phyloP scores from a whole-genome alignment of 2,329 filamentous ascomycete genomes.

The Huntiella moniliformis region DNA sequence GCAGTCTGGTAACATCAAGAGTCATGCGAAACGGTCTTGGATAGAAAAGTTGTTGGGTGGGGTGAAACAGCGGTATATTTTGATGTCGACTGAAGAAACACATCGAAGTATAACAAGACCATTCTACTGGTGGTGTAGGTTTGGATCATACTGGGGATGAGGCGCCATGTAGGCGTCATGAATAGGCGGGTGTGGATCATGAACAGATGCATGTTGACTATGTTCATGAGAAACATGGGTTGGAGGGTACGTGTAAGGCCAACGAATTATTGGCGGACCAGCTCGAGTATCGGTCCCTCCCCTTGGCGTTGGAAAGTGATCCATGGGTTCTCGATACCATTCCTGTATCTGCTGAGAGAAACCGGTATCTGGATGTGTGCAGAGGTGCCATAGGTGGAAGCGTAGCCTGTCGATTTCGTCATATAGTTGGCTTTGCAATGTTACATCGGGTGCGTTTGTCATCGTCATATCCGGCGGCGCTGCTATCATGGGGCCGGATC shows the following conservation, averaged over 20 bases:
- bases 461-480: not conserved
- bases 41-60: too few relatives aligned
- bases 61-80: too few relatives aligned
- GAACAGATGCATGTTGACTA: too few relatives aligned
- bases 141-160: not conserved
- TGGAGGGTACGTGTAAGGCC: not conserved
- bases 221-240: too few relatives aligned
- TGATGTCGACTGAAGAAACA: too few relatives aligned
- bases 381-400: slow-evolving; percentile 6
- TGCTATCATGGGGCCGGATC: not conserved
- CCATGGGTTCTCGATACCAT: not conserved
- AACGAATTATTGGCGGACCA: not conserved
- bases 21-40: too few relatives aligned
- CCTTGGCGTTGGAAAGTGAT: not conserved
- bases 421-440: not conserved
- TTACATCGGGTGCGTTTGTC: too few relatives aligned
- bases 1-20: too few relatives aligned
- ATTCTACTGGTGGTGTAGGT: too few relatives aligned
- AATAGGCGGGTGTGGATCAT: not conserved
- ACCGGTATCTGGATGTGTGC: not conserved
- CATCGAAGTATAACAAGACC: too few relatives aligned
- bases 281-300: not conserved
- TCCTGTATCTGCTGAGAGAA: slow-evolving; percentile 1
- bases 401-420: slow-evolving; percentile 9
- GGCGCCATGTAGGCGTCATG: not conserved